phyloP scores from a whole-genome alignment of 2,329 filamentous ascomycete species.

The Penicillium sclerotiorum region DNA sequence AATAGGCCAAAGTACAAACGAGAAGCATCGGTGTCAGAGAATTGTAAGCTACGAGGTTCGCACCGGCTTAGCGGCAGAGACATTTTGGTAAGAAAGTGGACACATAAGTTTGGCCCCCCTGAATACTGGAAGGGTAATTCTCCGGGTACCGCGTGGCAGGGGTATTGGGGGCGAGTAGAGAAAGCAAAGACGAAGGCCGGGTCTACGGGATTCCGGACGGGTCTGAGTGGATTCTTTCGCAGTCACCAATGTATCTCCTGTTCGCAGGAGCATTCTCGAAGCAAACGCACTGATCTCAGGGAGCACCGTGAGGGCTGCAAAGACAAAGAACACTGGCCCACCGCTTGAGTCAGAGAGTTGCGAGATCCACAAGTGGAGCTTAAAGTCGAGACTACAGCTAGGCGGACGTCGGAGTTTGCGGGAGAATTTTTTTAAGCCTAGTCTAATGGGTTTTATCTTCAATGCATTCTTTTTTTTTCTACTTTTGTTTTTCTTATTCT shows the following conservation, averaged over 20 bases:
- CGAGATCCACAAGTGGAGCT: slow-evolving; percentile 20
- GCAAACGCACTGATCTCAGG: slow-evolving; percentile 21
- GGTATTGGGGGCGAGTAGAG: not conserved
- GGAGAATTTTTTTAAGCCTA: too few species aligned
- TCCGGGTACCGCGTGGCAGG: not conserved
- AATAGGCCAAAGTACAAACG: slow-evolving; percentile 6
- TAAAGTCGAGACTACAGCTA: slow-evolving; percentile 4
- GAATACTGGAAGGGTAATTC: not conserved
- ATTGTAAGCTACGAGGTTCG: slow-evolving; percentile 1
- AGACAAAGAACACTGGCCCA: slow-evolving; percentile 6
- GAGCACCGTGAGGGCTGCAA: not conserved
- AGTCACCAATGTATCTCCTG: not conserved
- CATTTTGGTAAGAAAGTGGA: slow-evolving; percentile 4
- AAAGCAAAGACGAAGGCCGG: not conserved
- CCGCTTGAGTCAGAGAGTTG: slow-evolving; percentile 9
- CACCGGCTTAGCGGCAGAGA: slow-evolving; percentile 1
- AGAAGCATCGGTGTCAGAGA: slow-evolving; percentile 11
- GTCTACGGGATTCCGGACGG: not conserved
- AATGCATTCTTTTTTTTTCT: not conserved
- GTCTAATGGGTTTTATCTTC: not conserved
- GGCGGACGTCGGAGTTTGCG: slow-evolving; percentile 3
- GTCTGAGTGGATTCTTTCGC: not conserved
- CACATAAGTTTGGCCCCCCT: slow-evolving; percentile 5
- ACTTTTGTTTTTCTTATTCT: not conserved
- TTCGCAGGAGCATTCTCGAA: slow-evolving; percentile 11